Base-by-base conservation (phyloP, 371 early-diverging fungal species). In the Mucor piriformis region DNA sequence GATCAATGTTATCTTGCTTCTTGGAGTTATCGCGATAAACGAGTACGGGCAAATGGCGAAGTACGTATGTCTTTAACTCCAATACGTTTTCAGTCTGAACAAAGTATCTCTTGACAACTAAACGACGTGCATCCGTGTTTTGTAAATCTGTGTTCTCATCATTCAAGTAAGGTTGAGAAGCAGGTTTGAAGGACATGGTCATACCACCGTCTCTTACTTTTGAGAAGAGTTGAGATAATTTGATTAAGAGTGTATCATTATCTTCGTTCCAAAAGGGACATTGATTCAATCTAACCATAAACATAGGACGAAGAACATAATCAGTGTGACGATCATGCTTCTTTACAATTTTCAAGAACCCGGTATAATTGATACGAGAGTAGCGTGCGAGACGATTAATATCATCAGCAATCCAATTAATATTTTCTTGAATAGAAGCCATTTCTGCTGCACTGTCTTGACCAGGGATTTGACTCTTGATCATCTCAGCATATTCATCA, bases 31-130 rank as follows among this genome's bases (percentile, higher is more conserved):
- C 83, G 6, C 84, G 80, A 72, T 96, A 99, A 25, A 99, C 87
- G 57, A 98, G 81, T 24, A 99, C 95, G 5, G 99, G 99, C 43
- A 99, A 84, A 70, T 98, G 89, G 69, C 92, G 92, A 44, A 99
- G 84, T 42, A 99, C 95, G 66, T 86, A 83, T 23, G 92, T 88
- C 72, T 97, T 95, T 61, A 99, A 86, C 66, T 97, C 97, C 61
- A 94, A 88, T 16, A 99, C 91, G 73, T 99, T 98, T 69, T 99
- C 98, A 0, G 93, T 89, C 59, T 95, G 96, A 1, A 99, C 95
- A 96, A 99, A 99, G 82, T 94, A 99, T 70, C 98, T 63, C 47
- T 74, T 77, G 18, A 77, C 63, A 3, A 77, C 57, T 25, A 66
- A 66, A n/a, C 73, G 71, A 42, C 66, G 62, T 24, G 40, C 50